Base-by-base conservation (phyloP, 2,329 filamentous ascomycete species). In the Sclerotinia subarctica region DNA sequence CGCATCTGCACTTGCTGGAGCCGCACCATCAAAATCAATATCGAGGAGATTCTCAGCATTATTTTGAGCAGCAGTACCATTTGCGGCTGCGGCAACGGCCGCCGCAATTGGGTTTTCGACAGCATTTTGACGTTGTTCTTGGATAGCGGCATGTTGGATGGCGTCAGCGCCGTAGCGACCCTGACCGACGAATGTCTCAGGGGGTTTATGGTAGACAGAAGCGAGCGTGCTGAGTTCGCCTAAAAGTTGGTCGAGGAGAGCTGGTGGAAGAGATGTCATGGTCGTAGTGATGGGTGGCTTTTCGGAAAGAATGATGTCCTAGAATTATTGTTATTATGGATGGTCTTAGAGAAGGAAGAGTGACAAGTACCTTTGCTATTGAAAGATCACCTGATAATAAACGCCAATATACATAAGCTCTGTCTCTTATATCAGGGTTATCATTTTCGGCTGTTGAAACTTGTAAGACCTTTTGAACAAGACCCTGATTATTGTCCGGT, bases 331-430 rank as follows among this genome's bases (percentile, higher is more conserved):
- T 68, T 58, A 68, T 52, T 44, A 17, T 7, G n/a, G 1, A 17
- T 60, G 21, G 24, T 29, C 70, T 80, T 10, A 57, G 42, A 46
- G 64, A 57, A 57, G 52, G 32, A 49, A 49, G 32, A 21, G 21
- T 1, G 11, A 58, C 49, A 53, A 44, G 49, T 80, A 90, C 90
- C 85, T 96, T 97, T 69, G 95, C 93, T 70, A 96, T 86, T 72
- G 95, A 89, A 42, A 94, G 88, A 77, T 98, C 94, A 68, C 92
- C 95, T 29, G 95, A 98, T 11, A 99, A 83, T 63, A 99, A 84
- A 77, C 95, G 91, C 95, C 95, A 99, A 82, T 99, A 99, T 52
- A 98, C 93, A 77, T 98, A 99, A 67, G 95, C 95, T 80, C 95
- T 88, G 79, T 99, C 95, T 74, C 95, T 90, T 74, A 98, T 96